Conservation (phyloP, 1,284 basidiomycete species). For the Tylopilus orsonianus region DNA sequence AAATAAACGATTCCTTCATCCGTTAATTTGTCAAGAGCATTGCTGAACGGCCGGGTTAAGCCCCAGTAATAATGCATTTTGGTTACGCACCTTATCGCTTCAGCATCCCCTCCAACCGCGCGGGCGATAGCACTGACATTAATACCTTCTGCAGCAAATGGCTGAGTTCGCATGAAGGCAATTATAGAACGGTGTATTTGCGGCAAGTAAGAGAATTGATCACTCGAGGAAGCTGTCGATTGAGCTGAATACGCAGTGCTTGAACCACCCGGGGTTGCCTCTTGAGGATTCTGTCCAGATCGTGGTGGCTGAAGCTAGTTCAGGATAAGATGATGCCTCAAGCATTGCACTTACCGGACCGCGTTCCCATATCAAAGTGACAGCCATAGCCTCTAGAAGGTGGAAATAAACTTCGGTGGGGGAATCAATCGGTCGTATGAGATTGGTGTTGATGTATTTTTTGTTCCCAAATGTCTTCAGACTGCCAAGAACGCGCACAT, state of each 20-base stretch:
- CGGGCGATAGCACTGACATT: constrained; percentile 62
- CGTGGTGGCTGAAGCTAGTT: constrained; percentile 25
- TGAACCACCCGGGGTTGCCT: constrained; percentile 15
- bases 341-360: constrained; percentile 39
- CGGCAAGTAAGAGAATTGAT: constrained; percentile 59
- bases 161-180: constrained; percentile 50
- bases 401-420: constrained; percentile 87
- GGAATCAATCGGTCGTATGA: constrained; percentile 71
- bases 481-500: constrained; percentile 88
- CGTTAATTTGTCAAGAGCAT: constrained; percentile 68
- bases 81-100: constrained; percentile 48
- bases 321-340: constrained; percentile 1
- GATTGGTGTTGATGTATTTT: constrained; percentile 76
- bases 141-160: constrained; percentile 53
- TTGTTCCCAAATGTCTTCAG: constrained; percentile 86
- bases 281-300: constrained; percentile 26
- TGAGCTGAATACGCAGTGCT: constrained; percentile 34
- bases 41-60: constrained; percentile 37
- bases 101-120: constrained; percentile 43
- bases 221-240: constrained; percentile 25
- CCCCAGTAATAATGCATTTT: background rate
- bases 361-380: constrained; percentile 47
- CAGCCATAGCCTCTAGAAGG: constrained; percentile 51
- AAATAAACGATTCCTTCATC: constrained; percentile 68
- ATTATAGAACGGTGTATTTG: constrained; percentile 66